A percentile compares a stretch with the other conserved stretches of the same genome.
Evolutionary conservation across 2,329 filamentous ascomycete species (phyloP).

Genomic region (Curvularia verruculosa): DNA sequence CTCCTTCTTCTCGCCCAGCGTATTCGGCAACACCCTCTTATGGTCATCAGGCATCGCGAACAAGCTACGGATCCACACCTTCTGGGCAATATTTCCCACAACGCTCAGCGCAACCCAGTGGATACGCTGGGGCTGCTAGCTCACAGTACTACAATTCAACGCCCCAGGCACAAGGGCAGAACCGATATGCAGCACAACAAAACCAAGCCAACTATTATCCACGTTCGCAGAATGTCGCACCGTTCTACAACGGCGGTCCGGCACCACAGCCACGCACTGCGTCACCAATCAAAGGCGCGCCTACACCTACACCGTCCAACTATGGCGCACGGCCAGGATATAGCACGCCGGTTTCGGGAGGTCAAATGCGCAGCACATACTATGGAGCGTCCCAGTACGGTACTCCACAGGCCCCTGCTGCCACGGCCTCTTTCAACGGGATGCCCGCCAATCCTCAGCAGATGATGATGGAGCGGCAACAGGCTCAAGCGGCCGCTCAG

Average conservation of each 20-base stretch:
- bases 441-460: slow-evolving; percentile 40
- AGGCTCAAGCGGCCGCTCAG: slow-evolving; percentile 40
- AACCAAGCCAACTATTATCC: slow-evolving; percentile 43
- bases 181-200: slow-evolving; percentile 40
- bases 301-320: slow-evolving; percentile 28
- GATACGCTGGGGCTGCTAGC: slow-evolving; percentile 35
- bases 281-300: slow-evolving; percentile 46
- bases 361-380: slow-evolving; percentile 43
- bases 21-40: slow-evolving; percentile 39
- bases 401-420: slow-evolving; percentile 35
- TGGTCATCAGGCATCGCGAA: slow-evolving; percentile 42
- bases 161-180: slow-evolving; percentile 41
- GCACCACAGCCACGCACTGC: slow-evolving; percentile 42
- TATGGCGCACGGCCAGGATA: slow-evolving; percentile 40
- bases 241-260: slow-evolving; percentile 39
- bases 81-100: slow-evolving; percentile 42
- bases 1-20: slow-evolving; percentile 32
- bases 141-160: slow-evolving; percentile 45
- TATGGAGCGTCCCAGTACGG: slow-evolving; percentile 44
- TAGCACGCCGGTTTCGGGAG: slow-evolving; percentile 34
- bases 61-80: slow-evolving; percentile 32
- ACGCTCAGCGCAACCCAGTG: slow-evolving; percentile 36
- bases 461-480: slow-evolving; percentile 45
- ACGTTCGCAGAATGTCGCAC: slow-evolving; percentile 42
- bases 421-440: slow-evolving; percentile 30